phyloP scores from a whole-genome alignment of 2,329 filamentous ascomycete genomes.

The Alternaria viburni region DNA sequence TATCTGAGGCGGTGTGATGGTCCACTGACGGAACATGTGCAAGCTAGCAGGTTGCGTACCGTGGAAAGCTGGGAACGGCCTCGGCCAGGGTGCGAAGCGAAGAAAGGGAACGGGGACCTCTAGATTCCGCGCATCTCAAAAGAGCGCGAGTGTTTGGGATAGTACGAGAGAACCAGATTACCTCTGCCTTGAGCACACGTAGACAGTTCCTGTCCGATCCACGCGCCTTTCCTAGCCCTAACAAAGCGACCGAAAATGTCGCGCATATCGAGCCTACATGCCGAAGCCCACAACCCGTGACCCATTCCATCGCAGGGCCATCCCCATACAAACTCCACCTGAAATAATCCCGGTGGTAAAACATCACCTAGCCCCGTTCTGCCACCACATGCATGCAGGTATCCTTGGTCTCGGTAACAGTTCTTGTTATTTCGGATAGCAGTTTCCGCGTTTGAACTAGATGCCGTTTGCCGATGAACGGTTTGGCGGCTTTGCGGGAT shows the following conservation, averaged over 20 bases:
- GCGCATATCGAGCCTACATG: not conserved
- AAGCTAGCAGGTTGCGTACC: not conserved
- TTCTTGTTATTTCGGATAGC: not conserved
- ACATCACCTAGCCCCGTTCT: not conserved
- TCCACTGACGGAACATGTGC: not conserved
- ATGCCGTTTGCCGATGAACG: slow-evolving; percentile 4
- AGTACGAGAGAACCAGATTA: not conserved
- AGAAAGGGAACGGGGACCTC: not conserved
- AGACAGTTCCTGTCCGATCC: not conserved
- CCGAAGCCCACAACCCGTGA: not conserved
- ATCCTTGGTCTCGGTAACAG: not conserved
- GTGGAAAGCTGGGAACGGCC: not conserved
- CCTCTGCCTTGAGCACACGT: not conserved
- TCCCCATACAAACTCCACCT: not conserved
- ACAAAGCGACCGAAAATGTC: not conserved
- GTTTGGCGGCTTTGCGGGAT: slow-evolving; percentile 2
- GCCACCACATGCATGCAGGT: not conserved
- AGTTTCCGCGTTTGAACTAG: not conserved
- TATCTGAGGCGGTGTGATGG: slow-evolving; percentile 1
- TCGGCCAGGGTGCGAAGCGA: not conserved
- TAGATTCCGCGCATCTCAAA: not conserved
- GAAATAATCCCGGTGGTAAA: not conserved
- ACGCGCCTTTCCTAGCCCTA: not conserved
- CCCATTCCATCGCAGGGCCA: not conserved
- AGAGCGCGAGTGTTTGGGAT: not conserved